Evolutionary conservation across 148 eudicot species (phyloP), one percentile per base, ranked within the genome.

Genomic region (Rhododendron henanense): DNA sequence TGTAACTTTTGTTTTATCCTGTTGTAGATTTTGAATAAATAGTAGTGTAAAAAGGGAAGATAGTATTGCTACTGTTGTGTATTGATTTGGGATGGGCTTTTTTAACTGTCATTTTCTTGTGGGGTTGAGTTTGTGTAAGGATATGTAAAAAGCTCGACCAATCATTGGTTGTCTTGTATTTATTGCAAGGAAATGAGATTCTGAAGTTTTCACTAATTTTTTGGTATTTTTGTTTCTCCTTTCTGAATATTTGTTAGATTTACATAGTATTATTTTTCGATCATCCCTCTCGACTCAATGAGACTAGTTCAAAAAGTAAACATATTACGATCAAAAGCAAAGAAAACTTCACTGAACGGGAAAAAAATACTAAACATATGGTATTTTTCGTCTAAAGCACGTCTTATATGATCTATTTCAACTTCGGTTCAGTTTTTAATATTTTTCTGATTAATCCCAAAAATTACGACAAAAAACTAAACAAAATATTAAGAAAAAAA

Each of bases 121-220:
- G 76, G 75, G 50, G 48, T 67, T 25, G 19, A 61, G 69, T 59
- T 86, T 59, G 65, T 57, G 63, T 14, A 81, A 35, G 50, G 73
- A 47, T 61, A 84, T 80, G 69, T 85, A 41, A 86, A 84, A 86
- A 85, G 88, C 88, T 91, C 87, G 87, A 85, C 63, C 83, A 92
- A 90, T 91, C 90, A 91, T 94, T 88, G 93, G 88, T 67, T 57
- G 65, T 85, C 85, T 90, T 92, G 92, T 90, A 89, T 84, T 84
- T 88, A 90, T 78, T 90, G 93, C 91, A 90, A 87, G 10, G 83
- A 76, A 81, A 83, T 84, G 77, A 84, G 83, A 87, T 88, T 87
- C 90, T n/a, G n/a, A n/a, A 61, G 28, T 83, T 35, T 63, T 41
- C 71, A 37, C 21, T 57, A 13, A 0, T 3, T 53, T 53, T 53